Evolutionary conservation across 805 yeast species (phyloP).

Genomic region (Sporopachydermia lactativora): DNA sequence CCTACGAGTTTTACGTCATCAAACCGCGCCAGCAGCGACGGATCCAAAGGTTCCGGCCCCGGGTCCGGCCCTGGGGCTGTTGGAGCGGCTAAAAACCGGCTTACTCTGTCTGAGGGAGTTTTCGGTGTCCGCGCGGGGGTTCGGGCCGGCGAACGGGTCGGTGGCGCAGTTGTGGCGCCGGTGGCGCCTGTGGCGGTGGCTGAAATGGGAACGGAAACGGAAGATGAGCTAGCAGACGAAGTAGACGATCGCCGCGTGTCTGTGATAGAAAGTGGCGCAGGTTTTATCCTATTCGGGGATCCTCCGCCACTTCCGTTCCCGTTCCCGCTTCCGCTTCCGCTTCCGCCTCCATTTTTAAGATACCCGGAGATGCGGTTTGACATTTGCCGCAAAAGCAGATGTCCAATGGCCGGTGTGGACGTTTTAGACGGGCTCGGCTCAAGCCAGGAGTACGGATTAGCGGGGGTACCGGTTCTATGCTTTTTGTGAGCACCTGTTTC

Average conservation of each 20-base stretch:
- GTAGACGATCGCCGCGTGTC: too few relatives aligned
- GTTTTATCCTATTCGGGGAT: too few relatives aligned
- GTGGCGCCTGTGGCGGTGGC: neutral
- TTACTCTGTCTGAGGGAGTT: slow-evolving; percentile 12
- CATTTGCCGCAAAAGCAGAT: too few relatives aligned
- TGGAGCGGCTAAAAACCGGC: slow-evolving; percentile 7
- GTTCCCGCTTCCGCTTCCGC: too few relatives aligned
- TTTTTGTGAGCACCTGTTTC: neutral
- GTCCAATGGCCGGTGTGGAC: too few relatives aligned
- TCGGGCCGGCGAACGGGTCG: slow-evolving; percentile 10
- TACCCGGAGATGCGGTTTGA: too few relatives aligned
- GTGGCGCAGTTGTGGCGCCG: slow-evolving; percentile 14
- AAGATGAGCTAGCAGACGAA: too few relatives aligned
- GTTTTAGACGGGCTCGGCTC: slow-evolving; percentile 4
- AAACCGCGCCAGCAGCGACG: slow-evolving; percentile 33
- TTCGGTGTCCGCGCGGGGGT: slow-evolving; percentile 18
- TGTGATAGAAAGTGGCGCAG: too few relatives aligned
- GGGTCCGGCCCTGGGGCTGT: slow-evolving; percentile 9
- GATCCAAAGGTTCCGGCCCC: slow-evolving; percentile 19
- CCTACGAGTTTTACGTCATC: slow-evolving; percentile 65
- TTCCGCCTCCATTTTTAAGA: too few relatives aligned
- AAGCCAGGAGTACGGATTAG: neutral
- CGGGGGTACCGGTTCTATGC: neutral
- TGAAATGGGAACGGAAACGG: too few relatives aligned
- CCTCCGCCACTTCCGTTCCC: too few relatives aligned